Evolutionary conservation across 306 rosid genomes (phyloP).

Genomic region (Cucumis hystrix): DNA sequence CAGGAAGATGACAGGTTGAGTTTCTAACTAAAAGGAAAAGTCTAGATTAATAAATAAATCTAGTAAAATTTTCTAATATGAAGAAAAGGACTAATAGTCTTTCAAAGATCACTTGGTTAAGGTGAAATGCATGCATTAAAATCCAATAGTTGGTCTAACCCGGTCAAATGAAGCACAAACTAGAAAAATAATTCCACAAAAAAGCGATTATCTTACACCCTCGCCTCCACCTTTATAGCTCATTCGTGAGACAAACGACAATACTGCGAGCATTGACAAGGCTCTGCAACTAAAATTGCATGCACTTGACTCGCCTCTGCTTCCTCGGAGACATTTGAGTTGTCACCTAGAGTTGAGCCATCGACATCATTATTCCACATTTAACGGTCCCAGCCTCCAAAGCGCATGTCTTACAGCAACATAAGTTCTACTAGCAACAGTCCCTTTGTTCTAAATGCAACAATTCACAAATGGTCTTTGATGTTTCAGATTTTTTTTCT

Average conservation of each 20-base stretch:
- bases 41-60: background rate
- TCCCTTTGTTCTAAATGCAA: background rate
- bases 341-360: slow-evolving; percentile 39
- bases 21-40: background rate
- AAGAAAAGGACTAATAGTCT: background rate
- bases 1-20: background rate
- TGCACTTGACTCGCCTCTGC: slow-evolving; percentile 31
- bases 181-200: slow-evolving; percentile 24
- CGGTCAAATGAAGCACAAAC: slow-evolving; percentile 16
- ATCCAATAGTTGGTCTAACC: background rate
- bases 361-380: slow-evolving; percentile 33
- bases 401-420: slow-evolving; percentile 20
- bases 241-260: slow-evolving; percentile 32
- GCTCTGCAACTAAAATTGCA: slow-evolving; percentile 40
- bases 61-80: background rate
- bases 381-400: slow-evolving; percentile 27
- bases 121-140: background rate
- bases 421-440: background rate
- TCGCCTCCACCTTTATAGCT: slow-evolving; percentile 21
- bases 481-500: background rate
- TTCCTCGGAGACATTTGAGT: slow-evolving; percentile 26
- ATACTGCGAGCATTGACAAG: slow-evolving; percentile 39
- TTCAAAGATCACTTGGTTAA: background rate
- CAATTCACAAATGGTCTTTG: background rate
- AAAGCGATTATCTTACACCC: slow-evolving; percentile 41